phyloP scores from a whole-genome alignment of 441 rosid species.

The Sinapis alba region DNA sequence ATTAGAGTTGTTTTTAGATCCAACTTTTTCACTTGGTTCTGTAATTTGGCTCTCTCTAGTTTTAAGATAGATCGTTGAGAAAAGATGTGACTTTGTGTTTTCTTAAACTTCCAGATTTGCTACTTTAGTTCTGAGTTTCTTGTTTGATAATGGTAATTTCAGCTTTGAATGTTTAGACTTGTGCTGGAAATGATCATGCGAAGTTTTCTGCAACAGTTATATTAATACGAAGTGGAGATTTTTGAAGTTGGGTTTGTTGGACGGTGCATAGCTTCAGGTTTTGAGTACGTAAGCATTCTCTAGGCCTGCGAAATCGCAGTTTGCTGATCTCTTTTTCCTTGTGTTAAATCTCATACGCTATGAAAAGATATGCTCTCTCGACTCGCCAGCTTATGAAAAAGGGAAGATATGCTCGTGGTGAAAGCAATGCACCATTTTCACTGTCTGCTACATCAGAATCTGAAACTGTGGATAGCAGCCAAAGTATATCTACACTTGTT shows the following conservation, averaged over 20 bases:
- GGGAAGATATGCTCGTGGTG: constrained; percentile 84
- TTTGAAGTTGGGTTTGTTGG: not conserved
- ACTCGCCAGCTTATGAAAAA: constrained; percentile 65
- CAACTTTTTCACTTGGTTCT: not conserved
- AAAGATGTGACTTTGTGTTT: constrained; percentile 3
- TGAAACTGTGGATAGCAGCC: constrained; percentile 29
- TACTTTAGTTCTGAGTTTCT: constrained; percentile 16
- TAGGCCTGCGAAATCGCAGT: not conserved
- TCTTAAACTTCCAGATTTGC: not conserved
- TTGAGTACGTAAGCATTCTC: not conserved
- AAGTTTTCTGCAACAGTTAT: not conserved
- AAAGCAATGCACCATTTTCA: constrained; percentile 67
- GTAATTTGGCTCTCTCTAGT: constrained; percentile 8
- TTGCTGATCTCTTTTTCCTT: not conserved
- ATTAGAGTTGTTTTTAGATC: constrained; percentile 11
- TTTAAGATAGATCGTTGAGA: constrained; percentile 2
- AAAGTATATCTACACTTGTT: not conserved
- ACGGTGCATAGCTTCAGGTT: not conserved
- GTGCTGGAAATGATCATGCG: not conserved
- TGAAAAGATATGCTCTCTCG: constrained; percentile 33
- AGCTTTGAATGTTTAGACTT: not conserved
- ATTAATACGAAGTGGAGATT: not conserved
- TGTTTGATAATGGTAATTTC: constrained; percentile 19
- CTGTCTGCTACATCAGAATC: constrained; percentile 52
- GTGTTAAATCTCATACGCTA: not conserved